A percentile compares a stretch with the other conserved stretches of the same genome.
phyloP scores from a whole-genome alignment of 495 filamentous ascomycete genomes.

The Penicillium lividum region DNA sequence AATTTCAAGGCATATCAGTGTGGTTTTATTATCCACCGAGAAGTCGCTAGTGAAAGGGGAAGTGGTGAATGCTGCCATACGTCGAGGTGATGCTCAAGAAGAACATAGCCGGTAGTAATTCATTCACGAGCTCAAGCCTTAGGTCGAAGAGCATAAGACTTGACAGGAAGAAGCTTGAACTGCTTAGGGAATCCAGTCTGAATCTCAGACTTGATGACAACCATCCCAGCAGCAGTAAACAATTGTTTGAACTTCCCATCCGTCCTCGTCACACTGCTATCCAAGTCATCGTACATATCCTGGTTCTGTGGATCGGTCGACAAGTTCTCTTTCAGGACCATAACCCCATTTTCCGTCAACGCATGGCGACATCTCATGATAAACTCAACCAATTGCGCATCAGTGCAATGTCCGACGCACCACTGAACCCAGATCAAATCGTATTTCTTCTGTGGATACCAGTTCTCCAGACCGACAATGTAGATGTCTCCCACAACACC shows the following conservation, averaged over 20 bases:
- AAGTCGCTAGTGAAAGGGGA: background rate
- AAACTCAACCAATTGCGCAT: conserved; percentile 69
- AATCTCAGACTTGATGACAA: conserved; percentile 67
- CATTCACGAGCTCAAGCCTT: conserved; percentile 9
- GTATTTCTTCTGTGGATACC: conserved; percentile 62
- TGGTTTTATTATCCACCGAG: background rate
- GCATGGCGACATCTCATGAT: conserved; percentile 60
- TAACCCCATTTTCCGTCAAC: conserved; percentile 51
- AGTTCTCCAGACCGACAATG: conserved; percentile 74
- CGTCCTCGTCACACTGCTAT: conserved; percentile 78
- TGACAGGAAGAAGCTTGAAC: conserved; percentile 66
- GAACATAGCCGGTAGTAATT: background rate
- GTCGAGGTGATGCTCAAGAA: background rate
- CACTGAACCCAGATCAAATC: conserved; percentile 75
- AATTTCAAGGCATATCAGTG: background rate
- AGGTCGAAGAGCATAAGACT: conserved; percentile 65
- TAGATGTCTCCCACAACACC: conserved; percentile 62
- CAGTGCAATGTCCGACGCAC: conserved; percentile 91
- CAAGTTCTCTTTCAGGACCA: conserved; percentile 89
- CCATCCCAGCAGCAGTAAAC: conserved; percentile 69
- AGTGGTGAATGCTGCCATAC: background rate
- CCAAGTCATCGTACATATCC: conserved; percentile 76
- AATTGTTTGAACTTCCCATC: conserved; percentile 69
- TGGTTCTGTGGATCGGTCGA: conserved; percentile 53
- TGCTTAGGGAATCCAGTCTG: conserved; percentile 71